Percentiles rank a stretch among this genome's conserved stretches.
phyloP scores from a whole-genome alignment of 2,329 filamentous ascomycete genomes.

The Colletotrichum sp. region DNA sequence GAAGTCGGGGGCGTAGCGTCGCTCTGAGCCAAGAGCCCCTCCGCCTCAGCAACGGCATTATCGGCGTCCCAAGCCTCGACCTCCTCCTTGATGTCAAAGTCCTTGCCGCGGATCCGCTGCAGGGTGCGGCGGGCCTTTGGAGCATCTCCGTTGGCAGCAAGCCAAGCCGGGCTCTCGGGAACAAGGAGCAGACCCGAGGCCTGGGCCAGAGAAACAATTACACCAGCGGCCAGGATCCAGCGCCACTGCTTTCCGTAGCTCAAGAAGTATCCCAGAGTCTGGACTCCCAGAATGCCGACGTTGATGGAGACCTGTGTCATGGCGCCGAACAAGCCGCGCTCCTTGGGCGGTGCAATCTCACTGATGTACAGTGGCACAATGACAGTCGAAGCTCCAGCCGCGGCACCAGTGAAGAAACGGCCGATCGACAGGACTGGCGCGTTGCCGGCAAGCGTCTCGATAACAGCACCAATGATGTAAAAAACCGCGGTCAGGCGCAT shows the following conservation, averaged over 20 bases:
- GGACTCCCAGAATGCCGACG: conserved; percentile 82
- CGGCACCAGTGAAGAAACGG: conserved; percentile 80
- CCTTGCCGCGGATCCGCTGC: conserved; percentile 75
- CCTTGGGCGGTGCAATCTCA: conserved; percentile 79
- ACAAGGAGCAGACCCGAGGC: conserved; percentile 74
- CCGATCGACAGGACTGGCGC: conserved; percentile 75
- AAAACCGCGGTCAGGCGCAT: conserved; percentile 81
- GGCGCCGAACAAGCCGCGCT: conserved; percentile 79
- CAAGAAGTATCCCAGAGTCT: conserved; percentile 85
- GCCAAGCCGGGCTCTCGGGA: conserved; percentile 87
- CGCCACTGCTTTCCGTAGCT: conserved; percentile 84
- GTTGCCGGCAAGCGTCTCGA: conserved; percentile 74
- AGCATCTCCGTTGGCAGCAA: conserved; percentile 70
- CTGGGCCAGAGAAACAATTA: conserved; percentile 71
- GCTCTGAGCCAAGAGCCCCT: conserved; percentile 64
- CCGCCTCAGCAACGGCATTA: conserved; percentile 63
- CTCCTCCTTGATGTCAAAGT: conserved; percentile 76
- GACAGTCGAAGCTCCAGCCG: conserved; percentile 87
- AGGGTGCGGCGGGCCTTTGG: conserved; percentile 70
- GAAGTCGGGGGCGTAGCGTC: conserved; percentile 23
- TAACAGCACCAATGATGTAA: conserved; percentile 75
- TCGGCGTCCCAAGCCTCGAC: conserved; percentile 63
- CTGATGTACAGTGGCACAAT: conserved; percentile 95
- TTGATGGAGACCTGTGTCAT: conserved; percentile 96
- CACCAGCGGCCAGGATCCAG: conserved; percentile 78